These are phyloP conservation scores for Solanum aculeatissimum DNA, from an alignment of 305 asterid species.

Conservation along the genomic window DNA sequence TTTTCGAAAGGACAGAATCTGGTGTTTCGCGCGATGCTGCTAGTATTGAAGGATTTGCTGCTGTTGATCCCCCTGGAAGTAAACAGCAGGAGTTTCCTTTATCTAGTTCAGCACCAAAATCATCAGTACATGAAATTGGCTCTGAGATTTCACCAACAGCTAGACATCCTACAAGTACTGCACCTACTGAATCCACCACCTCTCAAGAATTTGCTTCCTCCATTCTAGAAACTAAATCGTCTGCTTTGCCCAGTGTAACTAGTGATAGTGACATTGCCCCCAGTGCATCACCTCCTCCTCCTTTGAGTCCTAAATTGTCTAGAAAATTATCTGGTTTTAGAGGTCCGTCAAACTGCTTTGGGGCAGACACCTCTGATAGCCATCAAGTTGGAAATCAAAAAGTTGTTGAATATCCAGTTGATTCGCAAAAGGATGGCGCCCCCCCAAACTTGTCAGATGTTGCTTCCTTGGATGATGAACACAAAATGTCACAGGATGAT, in stretches of 20 bases:
- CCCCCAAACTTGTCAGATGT: conserved; percentile 47
- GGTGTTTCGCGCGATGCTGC: conserved; percentile 33
- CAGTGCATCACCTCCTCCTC: conserved; percentile 48
- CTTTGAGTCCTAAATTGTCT: conserved; percentile 69
- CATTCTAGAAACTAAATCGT: conserved; percentile 33
- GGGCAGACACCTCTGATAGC: conserved; percentile 26
- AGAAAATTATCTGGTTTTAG: conserved; percentile 54
- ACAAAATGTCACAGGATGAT: conserved; percentile 42
- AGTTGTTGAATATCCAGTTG: conserved; percentile 54
- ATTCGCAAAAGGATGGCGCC: conserved; percentile 40
- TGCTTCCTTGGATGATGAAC: conserved; percentile 45
- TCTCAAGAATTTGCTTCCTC: conserved; percentile 36
- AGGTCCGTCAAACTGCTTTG: conserved; percentile 52
- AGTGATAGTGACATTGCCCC: conserved; percentile 33
- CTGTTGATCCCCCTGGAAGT: conserved; percentile 32
- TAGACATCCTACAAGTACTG: conserved; percentile 28
- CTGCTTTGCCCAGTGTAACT: conserved; percentile 25
- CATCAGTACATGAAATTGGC: conserved; percentile 32
- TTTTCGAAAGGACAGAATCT: conserved; percentile 51
- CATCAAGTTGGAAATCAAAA: conserved; percentile 40
- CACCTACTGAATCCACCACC: conserved; percentile 27
- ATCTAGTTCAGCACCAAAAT: conserved; percentile 45
- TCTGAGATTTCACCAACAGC: conserved; percentile 31
- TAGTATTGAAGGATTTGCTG: conserved; percentile 31
- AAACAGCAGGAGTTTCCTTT: conserved; percentile 33